Percentiles rank a stretch among this genome's conserved stretches.
phyloP scores from a whole-genome alignment of 768 basidiomycete species.

The Tricholoma matsutake region DNA sequence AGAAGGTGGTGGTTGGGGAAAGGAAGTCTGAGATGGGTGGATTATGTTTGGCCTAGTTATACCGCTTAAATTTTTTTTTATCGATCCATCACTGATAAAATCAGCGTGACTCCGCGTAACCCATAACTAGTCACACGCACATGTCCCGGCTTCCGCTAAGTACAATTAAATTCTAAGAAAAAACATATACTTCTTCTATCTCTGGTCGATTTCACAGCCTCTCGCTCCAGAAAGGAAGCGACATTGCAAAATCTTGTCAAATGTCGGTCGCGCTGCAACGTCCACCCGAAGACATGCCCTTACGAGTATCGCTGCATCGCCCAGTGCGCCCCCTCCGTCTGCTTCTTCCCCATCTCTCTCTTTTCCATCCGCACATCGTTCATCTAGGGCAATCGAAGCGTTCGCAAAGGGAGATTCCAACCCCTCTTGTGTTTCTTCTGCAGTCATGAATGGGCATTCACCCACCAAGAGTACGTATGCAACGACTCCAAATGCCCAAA shows the following conservation, averaged over 20 bases:
- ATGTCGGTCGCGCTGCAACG: constrained; percentile 74
- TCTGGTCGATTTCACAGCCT: constrained; percentile 60
- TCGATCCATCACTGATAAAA: constrained; percentile 59
- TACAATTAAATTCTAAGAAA: background rate
- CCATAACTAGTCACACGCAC: constrained; percentile 36
- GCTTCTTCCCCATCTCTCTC: constrained; percentile 70
- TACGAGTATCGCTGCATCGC: constrained; percentile 84
- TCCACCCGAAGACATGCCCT: constrained; percentile 82
- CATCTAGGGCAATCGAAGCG: constrained; percentile 73
- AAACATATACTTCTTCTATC: constrained; percentile 8
- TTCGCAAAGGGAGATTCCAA: constrained; percentile 72
- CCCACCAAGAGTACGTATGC: constrained; percentile 92
- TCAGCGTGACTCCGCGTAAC: constrained; percentile 33
- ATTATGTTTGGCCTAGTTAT: constrained; percentile 61
- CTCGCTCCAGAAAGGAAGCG: constrained; percentile 75
- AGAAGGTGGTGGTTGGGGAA: constrained; percentile 50
- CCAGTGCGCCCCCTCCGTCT: constrained; percentile 82
- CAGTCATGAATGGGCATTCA: constrained; percentile 89
- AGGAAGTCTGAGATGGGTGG: constrained; percentile 29
- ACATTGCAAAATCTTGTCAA: constrained; percentile 76
- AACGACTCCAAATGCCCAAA: constrained; percentile 98
- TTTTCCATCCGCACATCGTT: constrained; percentile 74
- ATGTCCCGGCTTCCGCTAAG: no score
- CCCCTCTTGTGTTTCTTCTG: constrained; percentile 87
- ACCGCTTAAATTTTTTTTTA: constrained; percentile 57